These are phyloP conservation scores for Lachnellula occidentalis DNA, from an alignment of 2,329 filamentous ascomycete species.

Conservation along the genomic window DNA sequence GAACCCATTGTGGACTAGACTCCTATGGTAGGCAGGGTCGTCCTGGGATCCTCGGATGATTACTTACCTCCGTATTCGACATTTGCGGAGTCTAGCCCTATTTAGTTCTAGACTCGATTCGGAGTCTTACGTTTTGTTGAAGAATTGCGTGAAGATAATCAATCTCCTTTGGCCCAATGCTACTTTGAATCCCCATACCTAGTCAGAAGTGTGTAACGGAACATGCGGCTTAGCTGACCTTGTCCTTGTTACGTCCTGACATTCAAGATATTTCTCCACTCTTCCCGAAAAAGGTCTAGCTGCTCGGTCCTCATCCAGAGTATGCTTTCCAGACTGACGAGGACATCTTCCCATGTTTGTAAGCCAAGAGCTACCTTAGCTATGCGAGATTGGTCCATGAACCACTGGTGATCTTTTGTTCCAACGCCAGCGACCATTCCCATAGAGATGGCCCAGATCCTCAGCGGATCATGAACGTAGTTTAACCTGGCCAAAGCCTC, in stretches of 20 bases:
- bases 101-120: slow-evolving; percentile 13
- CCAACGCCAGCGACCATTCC: slow-evolving; percentile 35
- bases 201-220: no score
- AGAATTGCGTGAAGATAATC: no score
- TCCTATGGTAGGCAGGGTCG: slow-evolving; percentile 5
- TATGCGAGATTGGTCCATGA: slow-evolving; percentile 23
- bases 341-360: slow-evolving; percentile 23
- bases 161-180: no score
- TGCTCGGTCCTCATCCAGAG: slow-evolving; percentile 29
- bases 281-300: no score
- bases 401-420: slow-evolving; percentile 29
- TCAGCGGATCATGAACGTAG: slow-evolving; percentile 24
- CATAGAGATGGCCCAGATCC: slow-evolving; percentile 39
- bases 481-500: slow-evolving; percentile 6
- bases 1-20: slow-evolving; percentile 17
- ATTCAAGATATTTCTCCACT: no score
- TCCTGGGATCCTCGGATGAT: background rate
- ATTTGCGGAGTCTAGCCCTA: slow-evolving; percentile 2
- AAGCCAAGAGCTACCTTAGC: slow-evolving; percentile 5
- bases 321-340: slow-evolving; percentile 19
- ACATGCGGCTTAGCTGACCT: no score
- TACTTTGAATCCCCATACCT: no score
- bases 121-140: no score
- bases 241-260: no score
- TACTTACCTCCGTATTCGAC: no score